phyloP scores from a whole-genome alignment of 768 basidiomycete genomes.

The Collybia sp. region DNA sequence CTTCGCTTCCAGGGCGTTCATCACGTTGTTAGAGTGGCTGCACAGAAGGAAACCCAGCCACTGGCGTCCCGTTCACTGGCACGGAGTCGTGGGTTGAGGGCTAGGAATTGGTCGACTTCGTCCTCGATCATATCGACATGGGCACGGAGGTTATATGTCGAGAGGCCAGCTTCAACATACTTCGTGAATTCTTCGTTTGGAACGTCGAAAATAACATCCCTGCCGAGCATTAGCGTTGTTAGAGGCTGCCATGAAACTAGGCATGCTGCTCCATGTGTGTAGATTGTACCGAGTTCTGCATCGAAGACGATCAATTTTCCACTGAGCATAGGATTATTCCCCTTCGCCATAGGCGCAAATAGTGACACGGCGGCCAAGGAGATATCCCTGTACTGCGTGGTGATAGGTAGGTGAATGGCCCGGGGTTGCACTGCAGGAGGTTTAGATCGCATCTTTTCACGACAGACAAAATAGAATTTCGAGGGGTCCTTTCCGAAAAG shows the following conservation, averaged over 20 bases:
- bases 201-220: conserved; percentile 95
- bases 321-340: conserved; percentile 91
- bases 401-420: neutral
- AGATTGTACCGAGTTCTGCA: conserved; percentile 57
- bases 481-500: conserved; percentile 93
- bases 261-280: neutral
- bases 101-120: conserved; percentile 69
- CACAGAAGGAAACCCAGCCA: conserved; percentile 79
- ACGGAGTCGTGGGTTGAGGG: conserved; percentile 57
- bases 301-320: conserved; percentile 89
- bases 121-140: conserved; percentile 81
- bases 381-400: conserved; percentile 75
- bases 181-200: conserved; percentile 97
- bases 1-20: conserved; percentile 91
- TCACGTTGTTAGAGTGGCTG: conserved; percentile 86
- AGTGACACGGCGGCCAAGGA: conserved; percentile 87
- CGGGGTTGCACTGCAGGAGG: too few species aligned
- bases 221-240: conserved; percentile 94
- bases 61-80: conserved; percentile 59
- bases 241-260: conserved; percentile 51
- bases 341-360: conserved; percentile 87
- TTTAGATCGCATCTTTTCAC: conserved; percentile 50
- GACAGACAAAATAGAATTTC: conserved; percentile 76
- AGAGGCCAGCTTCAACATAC: conserved; percentile 94
- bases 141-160: conserved; percentile 83